phyloP scores from a whole-genome alignment of 2,329 filamentous ascomycete genomes.

The Pseudocercospora vitis region DNA sequence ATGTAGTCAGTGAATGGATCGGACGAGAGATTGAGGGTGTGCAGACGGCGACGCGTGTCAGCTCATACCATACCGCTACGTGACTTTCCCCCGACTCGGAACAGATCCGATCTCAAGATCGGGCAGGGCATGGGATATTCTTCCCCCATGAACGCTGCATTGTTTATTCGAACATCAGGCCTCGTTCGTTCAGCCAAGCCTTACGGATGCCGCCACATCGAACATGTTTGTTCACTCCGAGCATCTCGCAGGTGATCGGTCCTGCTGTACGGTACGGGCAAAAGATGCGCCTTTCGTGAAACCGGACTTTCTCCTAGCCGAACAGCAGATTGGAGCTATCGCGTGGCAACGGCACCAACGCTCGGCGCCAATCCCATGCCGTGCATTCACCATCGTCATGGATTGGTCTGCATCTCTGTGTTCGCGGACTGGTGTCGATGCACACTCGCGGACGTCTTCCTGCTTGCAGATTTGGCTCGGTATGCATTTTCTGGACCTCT shows the following conservation, averaged over 20 bases:
- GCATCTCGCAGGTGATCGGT: no score
- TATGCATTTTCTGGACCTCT: neutral
- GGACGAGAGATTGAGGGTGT: neutral
- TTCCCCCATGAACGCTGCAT: neutral
- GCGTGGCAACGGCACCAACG: constrained; percentile 1
- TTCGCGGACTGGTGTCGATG: neutral
- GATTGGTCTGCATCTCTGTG: constrained; percentile 3
- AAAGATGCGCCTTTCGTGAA: neutral
- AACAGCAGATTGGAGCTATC: neutral
- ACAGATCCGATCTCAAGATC: neutral
- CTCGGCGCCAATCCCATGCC: constrained; percentile 4
- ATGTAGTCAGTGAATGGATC: no score
- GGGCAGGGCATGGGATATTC: neutral
- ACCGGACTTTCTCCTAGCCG: constrained; percentile 4
- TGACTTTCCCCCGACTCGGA: no score
- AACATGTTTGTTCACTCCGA: no score
- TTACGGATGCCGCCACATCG: neutral
- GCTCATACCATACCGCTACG: neutral
- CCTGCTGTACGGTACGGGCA: no score
- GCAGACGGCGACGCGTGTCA: neutral
- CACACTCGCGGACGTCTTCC: neutral
- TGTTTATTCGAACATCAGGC: constrained; percentile 2
- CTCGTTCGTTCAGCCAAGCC: neutral
- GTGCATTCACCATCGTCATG: neutral
- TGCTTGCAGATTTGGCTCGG: neutral